These are phyloP conservation scores for Coniochaeta sp. DNA, from an alignment of 2,329 filamentous ascomycete species.

Conservation along the genomic window DNA sequence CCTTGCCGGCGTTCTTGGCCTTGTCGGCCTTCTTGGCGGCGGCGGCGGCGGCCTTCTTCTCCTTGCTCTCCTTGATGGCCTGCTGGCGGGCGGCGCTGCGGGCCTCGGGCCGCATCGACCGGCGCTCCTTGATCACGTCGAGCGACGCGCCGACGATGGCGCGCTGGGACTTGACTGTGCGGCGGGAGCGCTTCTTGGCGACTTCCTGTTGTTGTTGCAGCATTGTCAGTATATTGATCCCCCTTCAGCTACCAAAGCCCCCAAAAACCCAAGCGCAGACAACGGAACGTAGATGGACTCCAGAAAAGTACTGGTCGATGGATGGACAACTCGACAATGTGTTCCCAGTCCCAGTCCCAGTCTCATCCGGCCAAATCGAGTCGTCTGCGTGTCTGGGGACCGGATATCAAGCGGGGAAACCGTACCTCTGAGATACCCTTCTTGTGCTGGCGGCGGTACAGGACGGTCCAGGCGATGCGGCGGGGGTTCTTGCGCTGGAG, in stretches of 20 bases:
- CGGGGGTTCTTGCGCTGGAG: constrained; percentile 99
- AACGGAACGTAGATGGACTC: no score
- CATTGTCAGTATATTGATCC: not conserved
- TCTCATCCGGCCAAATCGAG: not conserved
- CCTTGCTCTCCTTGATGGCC: constrained; percentile 97
- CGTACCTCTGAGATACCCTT: constrained; percentile 99
- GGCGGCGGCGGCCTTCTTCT: constrained; percentile 86
- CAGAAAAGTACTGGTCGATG: no score
- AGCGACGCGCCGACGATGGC: constrained; percentile 98
- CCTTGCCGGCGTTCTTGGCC: constrained; percentile 82
- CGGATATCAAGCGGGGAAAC: constrained; percentile 10
- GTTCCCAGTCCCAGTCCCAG: no score
- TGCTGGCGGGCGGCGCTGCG: constrained; percentile 81
- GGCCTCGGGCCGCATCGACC: constrained; percentile 88
- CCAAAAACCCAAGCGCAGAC: no score
- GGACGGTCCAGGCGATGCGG: constrained; percentile 96
- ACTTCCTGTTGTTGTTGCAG: constrained; percentile 69
- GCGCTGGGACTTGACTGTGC: constrained; percentile 97
- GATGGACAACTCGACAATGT: no score
- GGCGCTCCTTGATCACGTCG: constrained; percentile 99
- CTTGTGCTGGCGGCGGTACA: constrained; percentile 98
- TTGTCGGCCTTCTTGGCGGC: constrained; percentile 98
- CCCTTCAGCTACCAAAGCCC: no score
- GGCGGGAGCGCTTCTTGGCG: constrained; percentile 98
- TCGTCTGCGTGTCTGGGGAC: not conserved